A percentile compares a stretch with the other conserved stretches of the same genome.
Evolutionary conservation across 2,329 filamentous ascomycete genomes (phyloP).

Genomic region (Pyrenochaeta sp.): DNA sequence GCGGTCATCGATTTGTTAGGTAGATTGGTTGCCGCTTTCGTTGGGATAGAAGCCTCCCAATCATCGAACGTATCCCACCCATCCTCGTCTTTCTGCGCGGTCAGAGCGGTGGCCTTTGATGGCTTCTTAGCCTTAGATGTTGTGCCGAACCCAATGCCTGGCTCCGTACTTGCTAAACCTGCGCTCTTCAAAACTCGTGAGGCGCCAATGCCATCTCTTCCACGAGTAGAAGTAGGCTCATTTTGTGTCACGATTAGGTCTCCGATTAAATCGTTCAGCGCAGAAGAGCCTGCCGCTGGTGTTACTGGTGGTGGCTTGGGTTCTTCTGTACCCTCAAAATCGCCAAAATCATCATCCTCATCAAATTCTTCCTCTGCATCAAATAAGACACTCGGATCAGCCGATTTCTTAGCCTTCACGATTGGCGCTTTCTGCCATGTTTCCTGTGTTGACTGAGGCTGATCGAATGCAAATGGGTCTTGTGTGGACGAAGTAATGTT

Average conservation of each 20-base stretch:
- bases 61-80: constrained; percentile 59
- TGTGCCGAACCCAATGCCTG: constrained; percentile 23
- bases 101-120: constrained; percentile 4
- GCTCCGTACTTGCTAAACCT: constrained; percentile 14
- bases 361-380: constrained; percentile 49
- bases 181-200: not conserved
- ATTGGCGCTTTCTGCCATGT: constrained; percentile 38
- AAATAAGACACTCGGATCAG: constrained; percentile 51
- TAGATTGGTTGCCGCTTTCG: constrained; percentile 14
- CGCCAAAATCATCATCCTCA: constrained; percentile 50
- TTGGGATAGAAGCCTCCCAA: constrained; percentile 49
- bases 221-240: constrained; percentile 7
- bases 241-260: constrained; percentile 34
- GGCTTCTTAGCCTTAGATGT: constrained; percentile 12
- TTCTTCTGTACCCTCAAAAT: constrained; percentile 40
- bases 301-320: constrained; percentile 1
- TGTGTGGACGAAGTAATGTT: constrained; percentile 3
- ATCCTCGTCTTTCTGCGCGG: constrained; percentile 36
- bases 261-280: constrained; percentile 37
- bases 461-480: constrained; percentile 24
- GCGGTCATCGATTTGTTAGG: constrained; percentile 5
- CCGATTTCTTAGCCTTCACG: constrained; percentile 41
- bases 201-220: not conserved
- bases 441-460: constrained; percentile 15
- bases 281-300: constrained; percentile 17